Evolutionary conservation across 148 eudicot genomes (phyloP).

Genomic region (Rhododendron williamsianum): DNA sequence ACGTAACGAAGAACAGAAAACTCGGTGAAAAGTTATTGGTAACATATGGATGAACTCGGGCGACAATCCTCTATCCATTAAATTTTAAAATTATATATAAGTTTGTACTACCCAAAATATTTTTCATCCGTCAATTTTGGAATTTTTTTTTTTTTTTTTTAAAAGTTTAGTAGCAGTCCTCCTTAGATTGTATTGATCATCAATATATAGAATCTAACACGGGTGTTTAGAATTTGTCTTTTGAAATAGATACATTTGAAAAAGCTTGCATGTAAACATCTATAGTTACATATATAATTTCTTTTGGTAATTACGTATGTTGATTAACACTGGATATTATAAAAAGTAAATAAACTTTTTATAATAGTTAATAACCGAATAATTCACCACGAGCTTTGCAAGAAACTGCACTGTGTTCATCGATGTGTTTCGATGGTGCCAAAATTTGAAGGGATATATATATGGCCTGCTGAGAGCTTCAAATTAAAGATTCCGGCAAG

Average conservation of each 20-base stretch:
- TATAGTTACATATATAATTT: no score
- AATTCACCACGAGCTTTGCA: neutral
- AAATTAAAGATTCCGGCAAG: no score
- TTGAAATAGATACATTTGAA: no score
- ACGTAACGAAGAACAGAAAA: neutral
- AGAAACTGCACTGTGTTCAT: neutral
- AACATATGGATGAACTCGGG: neutral
- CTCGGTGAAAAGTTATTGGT: neutral
- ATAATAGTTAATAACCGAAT: neutral
- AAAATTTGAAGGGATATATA: neutral
- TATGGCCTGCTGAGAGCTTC: no score
- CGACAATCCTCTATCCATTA: neutral
- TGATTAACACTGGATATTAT: no score
- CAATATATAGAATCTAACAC: neutral
- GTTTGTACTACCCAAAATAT: neutral
- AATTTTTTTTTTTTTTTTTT: no score
- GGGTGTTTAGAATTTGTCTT: no score
- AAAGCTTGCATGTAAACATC: no score
- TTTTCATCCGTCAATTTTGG: neutral
- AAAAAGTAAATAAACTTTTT: neutral
- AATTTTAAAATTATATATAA: no score
- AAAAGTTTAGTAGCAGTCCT: neutral
- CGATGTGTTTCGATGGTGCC: neutral
- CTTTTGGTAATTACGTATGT: neutral
- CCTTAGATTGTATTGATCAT: neutral